Base-by-base conservation (phyloP, 2,329 filamentous ascomycete genomes). In the Colletotrichum orbiculare region DNA sequence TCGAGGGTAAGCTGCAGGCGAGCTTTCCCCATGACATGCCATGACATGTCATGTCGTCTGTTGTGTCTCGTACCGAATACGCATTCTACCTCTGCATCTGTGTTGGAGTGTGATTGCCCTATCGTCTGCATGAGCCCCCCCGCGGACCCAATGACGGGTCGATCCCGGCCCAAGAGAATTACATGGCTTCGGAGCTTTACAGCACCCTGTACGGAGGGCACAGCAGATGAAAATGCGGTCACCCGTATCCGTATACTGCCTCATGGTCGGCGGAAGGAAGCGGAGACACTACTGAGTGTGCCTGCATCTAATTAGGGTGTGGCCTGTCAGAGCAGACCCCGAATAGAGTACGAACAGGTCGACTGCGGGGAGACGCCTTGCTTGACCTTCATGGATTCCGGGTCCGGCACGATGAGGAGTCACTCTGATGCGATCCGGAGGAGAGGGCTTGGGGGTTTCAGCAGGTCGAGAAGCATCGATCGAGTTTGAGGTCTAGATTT, bases 311-410 rank as follows among this genome's bases (percentile, higher is more conserved):
- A 17, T 17, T 3, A 33, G 61, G 56, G 55, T 64, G 25, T 64
- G 61, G 56, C 61, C 50, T 50, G 56, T 55, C 10, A 25, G 41
- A 48, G 48, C 33, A 8, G n/a, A 6, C 37, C 46, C 10, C 45
- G 37, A 43, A 41, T 53, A 47, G 17, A 37, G 54, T 48, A 58
- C 25, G 17, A 41, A 15, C 17, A 54, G 41, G 34, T 17, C 35
- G 53, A 58, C 34, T 64, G 61, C 39, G 55, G 61, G 61, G 56
- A 60, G 61, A 54, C 17, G 56, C 49, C 50, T 46, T 54, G 48
- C 25, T 46, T 17, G n/a, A 8, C 43, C 43, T 15, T 46, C 43
- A 17, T 17, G 17, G 17, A 17, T 17, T 17, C 17, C 17, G 17
- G 17, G 17, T 17, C 17, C 17, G 17, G 17, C 17, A 17, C 25